phyloP scores from a whole-genome alignment of 768 basidiomycete genomes.

The Agrocybe pediades region DNA sequence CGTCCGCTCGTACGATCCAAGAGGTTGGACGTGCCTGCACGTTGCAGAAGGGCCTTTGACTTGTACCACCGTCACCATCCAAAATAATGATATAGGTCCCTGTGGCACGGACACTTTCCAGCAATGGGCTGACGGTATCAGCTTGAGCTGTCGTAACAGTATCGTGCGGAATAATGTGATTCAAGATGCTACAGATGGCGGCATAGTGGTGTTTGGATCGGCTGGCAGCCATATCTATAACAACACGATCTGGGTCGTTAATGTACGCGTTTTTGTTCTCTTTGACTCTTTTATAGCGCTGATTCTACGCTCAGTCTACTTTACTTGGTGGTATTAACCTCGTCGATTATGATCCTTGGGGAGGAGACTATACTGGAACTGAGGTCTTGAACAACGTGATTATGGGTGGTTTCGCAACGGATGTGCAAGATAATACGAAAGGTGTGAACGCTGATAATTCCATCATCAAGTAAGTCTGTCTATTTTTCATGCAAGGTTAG shows the following conservation, averaged over 20 bases:
- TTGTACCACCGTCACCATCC: slow-evolving; percentile 66
- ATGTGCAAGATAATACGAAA: slow-evolving; percentile 41
- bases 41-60: slow-evolving; percentile 65
- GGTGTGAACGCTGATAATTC: slow-evolving; percentile 61
- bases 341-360: slow-evolving; percentile 71
- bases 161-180: slow-evolving; percentile 70
- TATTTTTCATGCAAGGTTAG: not conserved
- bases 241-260: slow-evolving; percentile 74
- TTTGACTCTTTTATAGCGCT: slow-evolving; percentile 1
- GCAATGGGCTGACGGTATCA: slow-evolving; percentile 85
- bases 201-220: slow-evolving; percentile 76
- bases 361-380: slow-evolving; percentile 65
- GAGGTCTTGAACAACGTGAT: slow-evolving; percentile 70
- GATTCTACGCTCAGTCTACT: slow-evolving; percentile 48
- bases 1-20: slow-evolving; percentile 74
- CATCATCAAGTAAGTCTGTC: slow-evolving; percentile 64
- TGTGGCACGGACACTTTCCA: slow-evolving; percentile 65
- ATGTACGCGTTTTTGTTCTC: slow-evolving; percentile 40
- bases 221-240: slow-evolving; percentile 75
- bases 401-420: slow-evolving; percentile 64
- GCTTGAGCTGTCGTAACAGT: slow-evolving; percentile 65
- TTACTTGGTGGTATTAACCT: slow-evolving; percentile 78
- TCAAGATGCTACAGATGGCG: slow-evolving; percentile 76
- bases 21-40: slow-evolving; percentile 85
- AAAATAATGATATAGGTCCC: slow-evolving; percentile 85